phyloP scores from a whole-genome alignment of 257 asterid genomes.

The Nicotiana knightiana region DNA sequence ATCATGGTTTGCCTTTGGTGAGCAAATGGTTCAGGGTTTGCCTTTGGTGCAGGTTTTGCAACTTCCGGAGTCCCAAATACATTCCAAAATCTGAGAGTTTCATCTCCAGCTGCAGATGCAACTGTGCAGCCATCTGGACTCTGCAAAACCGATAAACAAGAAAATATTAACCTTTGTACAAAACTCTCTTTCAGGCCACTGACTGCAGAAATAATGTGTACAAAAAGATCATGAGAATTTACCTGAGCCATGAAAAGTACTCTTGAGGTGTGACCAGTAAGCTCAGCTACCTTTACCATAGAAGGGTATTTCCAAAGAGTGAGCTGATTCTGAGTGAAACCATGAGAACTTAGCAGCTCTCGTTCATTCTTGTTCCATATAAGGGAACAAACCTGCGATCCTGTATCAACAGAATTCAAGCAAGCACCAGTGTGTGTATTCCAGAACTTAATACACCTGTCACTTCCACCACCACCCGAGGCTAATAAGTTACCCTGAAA shows the following conservation, averaged over 20 bases:
- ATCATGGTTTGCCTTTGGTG: conserved; percentile 50
- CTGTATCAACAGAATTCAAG: conserved; percentile 85
- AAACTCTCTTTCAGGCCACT: not conserved
- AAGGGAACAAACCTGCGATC: conserved; percentile 91
- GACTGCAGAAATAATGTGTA: not conserved
- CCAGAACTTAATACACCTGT: conserved; percentile 80
- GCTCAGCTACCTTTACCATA: conserved; percentile 87
- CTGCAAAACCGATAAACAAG: conserved; percentile 21
- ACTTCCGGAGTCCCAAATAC: conserved; percentile 88
- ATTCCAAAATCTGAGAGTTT: conserved; percentile 87
- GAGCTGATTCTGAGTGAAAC: conserved; percentile 90
- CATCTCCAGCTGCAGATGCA: conserved; percentile 97
- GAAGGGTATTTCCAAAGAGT: conserved; percentile 97
- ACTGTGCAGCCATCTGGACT: conserved; percentile 95
- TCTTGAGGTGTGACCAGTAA: conserved; percentile 88
- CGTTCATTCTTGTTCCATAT: conserved; percentile 91
- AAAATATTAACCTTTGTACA: not conserved
- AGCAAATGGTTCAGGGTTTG: conserved; percentile 75
- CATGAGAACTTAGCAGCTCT: conserved; percentile 85
- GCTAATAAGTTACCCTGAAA: conserved; percentile 83
- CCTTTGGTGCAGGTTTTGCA: conserved; percentile 66
- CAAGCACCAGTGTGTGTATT: conserved; percentile 94
- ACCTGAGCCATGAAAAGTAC: conserved; percentile 93
- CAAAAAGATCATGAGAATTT: not conserved
- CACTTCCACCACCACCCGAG: conserved; percentile 89